A percentile compares a stretch with the other conserved stretches of the same genome.
phyloP scores from a whole-genome alignment of 768 basidiomycete species.

The Aureoboletus auriporus region DNA sequence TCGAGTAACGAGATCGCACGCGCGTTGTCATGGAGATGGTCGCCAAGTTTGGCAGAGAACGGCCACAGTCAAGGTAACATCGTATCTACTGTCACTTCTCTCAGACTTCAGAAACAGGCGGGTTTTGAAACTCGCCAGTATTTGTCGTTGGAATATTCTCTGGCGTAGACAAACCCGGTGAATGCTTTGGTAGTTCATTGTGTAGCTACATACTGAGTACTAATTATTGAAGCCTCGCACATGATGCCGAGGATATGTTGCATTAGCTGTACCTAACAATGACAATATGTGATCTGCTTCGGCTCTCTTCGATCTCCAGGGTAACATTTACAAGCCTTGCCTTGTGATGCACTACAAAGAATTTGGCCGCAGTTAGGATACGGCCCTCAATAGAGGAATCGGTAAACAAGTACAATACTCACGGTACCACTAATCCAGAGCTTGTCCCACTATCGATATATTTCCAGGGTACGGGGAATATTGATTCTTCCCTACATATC shows the following conservation, averaged over 20 bases:
- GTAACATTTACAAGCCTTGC: conserved; percentile 49
- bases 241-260: conserved; percentile 86
- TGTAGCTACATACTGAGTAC: background rate
- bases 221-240: background rate
- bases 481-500: background rate
- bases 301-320: conserved; percentile 64
- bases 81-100: background rate
- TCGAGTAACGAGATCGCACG: conserved; percentile 83
- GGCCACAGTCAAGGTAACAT: conserved; percentile 62
- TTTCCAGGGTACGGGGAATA: background rate
- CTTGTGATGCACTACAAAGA: conserved; percentile 54
- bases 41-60: conserved; percentile 59
- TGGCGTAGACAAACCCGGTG: conserved; percentile 79
- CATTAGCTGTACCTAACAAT: conserved; percentile 79
- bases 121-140: conserved; percentile 83
- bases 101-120: conserved; percentile 85
- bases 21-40: conserved; percentile 71
- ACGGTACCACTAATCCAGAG: conserved; percentile 28
- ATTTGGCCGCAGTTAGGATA: conserved; percentile 50
- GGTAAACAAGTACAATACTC: conserved; percentile 24
- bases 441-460: conserved; percentile 13
- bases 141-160: conserved; percentile 96
- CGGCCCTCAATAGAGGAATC: conserved; percentile 25
- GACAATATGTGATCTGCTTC: conserved; percentile 62
- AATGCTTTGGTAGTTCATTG: conserved; percentile 87